Base-by-base conservation (phyloP, 2,329 filamentous ascomycete species). In the Blastomyces silverae region DNA sequence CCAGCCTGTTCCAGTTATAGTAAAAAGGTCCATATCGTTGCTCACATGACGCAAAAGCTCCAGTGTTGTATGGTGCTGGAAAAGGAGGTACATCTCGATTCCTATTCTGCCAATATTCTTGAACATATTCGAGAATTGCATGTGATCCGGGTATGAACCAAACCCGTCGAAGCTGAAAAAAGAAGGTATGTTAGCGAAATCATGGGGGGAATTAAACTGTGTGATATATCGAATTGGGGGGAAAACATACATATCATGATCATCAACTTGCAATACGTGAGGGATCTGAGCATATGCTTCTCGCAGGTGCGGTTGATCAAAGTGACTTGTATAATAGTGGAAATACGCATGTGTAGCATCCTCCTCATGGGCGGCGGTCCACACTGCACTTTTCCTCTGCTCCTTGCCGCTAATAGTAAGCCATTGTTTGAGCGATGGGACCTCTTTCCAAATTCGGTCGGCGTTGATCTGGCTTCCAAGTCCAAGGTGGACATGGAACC, bases 241-340 rank as follows among this genome's bases (percentile, higher is more conserved):
- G 55, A 39, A 60, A 61, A 86, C 91, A 87, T 82, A 96, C 91
- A 99, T 97, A 71, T 99, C 94, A 76, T 97, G 94, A 72, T 97
- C 94, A 73, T 99, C 92, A 63, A 99, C 87, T 74, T 95, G 91
- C 71, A 95, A 83, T 63, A 99, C 82, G 73, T 97, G 92, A 52
- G 94, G 94, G 67, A 99, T 97, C 79, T 99, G 94, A 28, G 94
- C 94, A 80, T 96, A 99, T 0, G 93, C 92, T 77, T 99, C 94
- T 66, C 94, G 83, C 69, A 99, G 77, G 76, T 95, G 93, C 7
- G 93, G 92, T 77, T 99, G 94, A 74, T 99, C 94, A 74, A 99
- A 97, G 76, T 97, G 93, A 70, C 92, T 96, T 1, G 92, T 96
- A 75, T 99, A 99, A 77, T 96, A 99, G 76, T 99, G 94, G 77